Evolutionary conservation across 805 yeast species (phyloP), one percentile per base, ranked within the genome.

Genomic region (Candida manassasensis): DNA sequence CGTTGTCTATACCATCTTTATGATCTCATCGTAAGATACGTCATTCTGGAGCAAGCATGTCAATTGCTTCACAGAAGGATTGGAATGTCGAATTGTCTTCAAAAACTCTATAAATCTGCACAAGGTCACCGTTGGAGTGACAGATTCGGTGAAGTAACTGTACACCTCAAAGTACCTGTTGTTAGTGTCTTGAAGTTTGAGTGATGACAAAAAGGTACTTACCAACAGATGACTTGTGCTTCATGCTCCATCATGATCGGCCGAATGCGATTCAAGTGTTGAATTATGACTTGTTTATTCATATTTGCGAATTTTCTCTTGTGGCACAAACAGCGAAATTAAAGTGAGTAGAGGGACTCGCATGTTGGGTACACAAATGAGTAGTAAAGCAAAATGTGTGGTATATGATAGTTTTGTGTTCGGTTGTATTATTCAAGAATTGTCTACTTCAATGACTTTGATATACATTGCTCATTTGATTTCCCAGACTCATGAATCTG

Each of bases 81-180:
- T 24, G 12, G 6, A 24, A 6, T 14, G 12, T 11, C 13, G 7
- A 7, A 24, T 24, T 7, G 27, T 18, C n/a, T 17, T 29, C 22
- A 29, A 29, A 19, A 29, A 29, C 15, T 29, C 32, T 6, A 29
- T 29, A 16, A 29, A 29, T 6, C 10, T 29, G 14, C 15, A 18
- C 21, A 29, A 29, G 12, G 12, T 11, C 12, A 24, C 12, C 12
- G 27, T 24, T 8, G 27, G 27, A 7, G 27, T 7, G 12, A 6
- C 12, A 6, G 12, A n/a, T 14, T 6, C 12, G 6, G 27, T 24
- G 27, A 24, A 24, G 12, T 24, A 24, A 5, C 6, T 24, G 12
- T 24, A 24, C 9, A 24, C 27, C 12, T 24, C 27, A 24, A 7
- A 24, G 12, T 24, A 24, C 27, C 27, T 24, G 12, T 7, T 5